Percentiles rank a stretch among this genome's conserved stretches.
Conservation (phyloP, 306 rosid species). For the Casuarina equisetifolia region DNA sequence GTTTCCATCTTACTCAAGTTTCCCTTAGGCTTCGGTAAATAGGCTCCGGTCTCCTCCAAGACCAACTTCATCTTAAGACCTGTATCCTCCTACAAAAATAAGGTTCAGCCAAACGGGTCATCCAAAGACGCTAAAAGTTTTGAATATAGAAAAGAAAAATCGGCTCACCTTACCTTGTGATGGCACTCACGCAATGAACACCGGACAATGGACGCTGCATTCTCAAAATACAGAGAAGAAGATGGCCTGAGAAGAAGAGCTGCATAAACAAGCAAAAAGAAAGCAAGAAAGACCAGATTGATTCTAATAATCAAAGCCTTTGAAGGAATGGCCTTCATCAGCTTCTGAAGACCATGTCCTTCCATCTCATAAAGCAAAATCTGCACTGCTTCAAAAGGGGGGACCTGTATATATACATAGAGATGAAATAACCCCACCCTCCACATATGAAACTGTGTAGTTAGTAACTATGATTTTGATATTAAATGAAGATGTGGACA, state of each 20-base stretch:
- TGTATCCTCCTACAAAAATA: constrained; percentile 41
- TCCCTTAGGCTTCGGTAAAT: constrained; percentile 27
- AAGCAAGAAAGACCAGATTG: constrained; percentile 65
- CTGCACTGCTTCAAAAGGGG: constrained; percentile 27
- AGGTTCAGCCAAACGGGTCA: constrained; percentile 5
- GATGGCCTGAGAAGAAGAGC: constrained; percentile 78
- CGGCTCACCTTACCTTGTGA: constrained; percentile 98
- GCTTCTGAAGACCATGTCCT: constrained; percentile 48
- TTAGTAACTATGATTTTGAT: constrained; percentile 35
- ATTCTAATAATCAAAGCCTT: constrained; percentile 71
- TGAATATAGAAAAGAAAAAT: background rate
- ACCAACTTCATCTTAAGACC: constrained; percentile 60
- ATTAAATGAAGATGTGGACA: constrained; percentile 30
- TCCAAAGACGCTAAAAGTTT: background rate
- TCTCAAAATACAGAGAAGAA: constrained; percentile 58
- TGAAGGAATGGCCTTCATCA: constrained; percentile 59
- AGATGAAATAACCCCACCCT: constrained; percentile 11
- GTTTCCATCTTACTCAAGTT: constrained; percentile 46
- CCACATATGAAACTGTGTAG: constrained; percentile 20
- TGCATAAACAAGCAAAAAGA: constrained; percentile 57
- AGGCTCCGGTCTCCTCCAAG: constrained; percentile 42
- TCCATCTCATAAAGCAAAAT: constrained; percentile 31
- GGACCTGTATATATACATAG: constrained; percentile 32
- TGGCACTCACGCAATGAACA: constrained; percentile 79
- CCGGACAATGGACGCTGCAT: constrained; percentile 65